These are phyloP conservation scores for Candida corydali DNA, from an alignment of 805 yeast species.

Conservation along the genomic window DNA sequence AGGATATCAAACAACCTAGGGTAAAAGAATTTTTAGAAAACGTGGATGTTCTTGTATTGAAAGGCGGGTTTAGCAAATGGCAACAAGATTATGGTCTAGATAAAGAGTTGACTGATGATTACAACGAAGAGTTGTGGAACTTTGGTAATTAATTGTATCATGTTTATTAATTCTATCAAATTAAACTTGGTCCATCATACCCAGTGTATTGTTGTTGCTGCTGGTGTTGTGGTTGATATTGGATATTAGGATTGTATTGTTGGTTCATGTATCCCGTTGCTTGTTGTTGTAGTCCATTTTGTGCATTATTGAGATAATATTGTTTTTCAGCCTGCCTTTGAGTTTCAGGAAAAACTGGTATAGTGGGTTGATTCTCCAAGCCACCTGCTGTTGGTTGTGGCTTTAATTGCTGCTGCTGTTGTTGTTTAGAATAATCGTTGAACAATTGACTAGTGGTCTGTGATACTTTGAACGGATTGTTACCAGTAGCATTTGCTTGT, in stretches of 20 bases:
- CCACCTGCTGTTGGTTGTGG: slow-evolving; percentile 72
- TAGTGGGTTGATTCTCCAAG: slow-evolving; percentile 59
- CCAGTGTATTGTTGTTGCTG: slow-evolving; percentile 11
- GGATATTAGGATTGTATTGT: slow-evolving; percentile 12
- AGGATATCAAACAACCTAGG: slow-evolving; percentile 24
- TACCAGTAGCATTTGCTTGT: slow-evolving; percentile 45
- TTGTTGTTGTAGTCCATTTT: slow-evolving; percentile 28
- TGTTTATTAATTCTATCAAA: slow-evolving; percentile 10
- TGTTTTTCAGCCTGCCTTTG: slow-evolving; percentile 41
- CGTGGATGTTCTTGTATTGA: slow-evolving; percentile 61
- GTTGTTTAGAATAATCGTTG: slow-evolving; percentile 12
- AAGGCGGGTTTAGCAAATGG: slow-evolving; percentile 88
- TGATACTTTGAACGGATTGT: slow-evolving; percentile 57
- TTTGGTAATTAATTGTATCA: background rate
- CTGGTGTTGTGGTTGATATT: slow-evolving; percentile 11
- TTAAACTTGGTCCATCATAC: slow-evolving; percentile 22
- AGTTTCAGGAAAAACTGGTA: slow-evolving; percentile 67
- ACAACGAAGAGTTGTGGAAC: slow-evolving; percentile 33
- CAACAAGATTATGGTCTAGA: slow-evolving; percentile 72
- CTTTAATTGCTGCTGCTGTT: slow-evolving; percentile 26
- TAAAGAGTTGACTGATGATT: slow-evolving; percentile 51
- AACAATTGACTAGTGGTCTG: slow-evolving; percentile 31
- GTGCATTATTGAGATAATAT: slow-evolving; percentile 33
- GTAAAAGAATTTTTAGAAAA: slow-evolving; percentile 20
- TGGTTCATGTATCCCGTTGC: slow-evolving; percentile 16